Evolutionary conservation across 352 stramenopile species (phyloP), one percentile per base, ranked within the genome.

Genomic region (Phytophthora litchii): DNA sequence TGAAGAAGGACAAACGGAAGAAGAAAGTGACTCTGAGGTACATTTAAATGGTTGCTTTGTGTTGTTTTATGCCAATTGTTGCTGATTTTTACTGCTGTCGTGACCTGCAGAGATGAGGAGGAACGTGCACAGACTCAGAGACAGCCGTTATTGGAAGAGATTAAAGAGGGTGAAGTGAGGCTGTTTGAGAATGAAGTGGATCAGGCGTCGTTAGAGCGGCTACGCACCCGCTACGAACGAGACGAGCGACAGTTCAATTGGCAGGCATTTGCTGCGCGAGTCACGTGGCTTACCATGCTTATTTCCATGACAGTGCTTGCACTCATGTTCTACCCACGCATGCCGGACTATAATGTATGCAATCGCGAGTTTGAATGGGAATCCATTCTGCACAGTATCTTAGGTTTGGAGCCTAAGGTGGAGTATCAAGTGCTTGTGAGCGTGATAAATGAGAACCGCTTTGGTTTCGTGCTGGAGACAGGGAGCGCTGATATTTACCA

Each of bases 351-450:
- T 71, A 91, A 94, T 46, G 84, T 95, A 16, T 95, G 86, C 78
- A 95, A 95, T 37, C 86, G 86, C 13, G 69, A 94, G 61, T 95
- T 95, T 59, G 84, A 95, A 41, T 95, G 86, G 86, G 83, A 89
- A 40, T 95, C 86, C 8, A 92, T 94, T 58, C 56, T 95, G 12
- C 72, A 86, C 48, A 95, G 86, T 40, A 67, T 95, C 37, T 64
- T 75, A 40, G 85, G 72, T 32, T 44, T 94, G 5, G 72, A 89
- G 32, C 86, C 86, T 0, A 92, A 91, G 57, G 89, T 95, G 42
- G 67, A 94, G 54, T 95, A 95, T 34, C 72, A 95, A 44, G 80
- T 95, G 42, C 57, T 95, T 41, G 86, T 92, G 56, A 95, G 86
- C 31, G 83, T 92, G 23, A 88, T 93, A 56, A 95, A 95, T 59